These are phyloP conservation scores for Mycosphaerella arachidis DNA, from an alignment of 2,329 filamentous ascomycete species.

Conservation along the genomic window DNA sequence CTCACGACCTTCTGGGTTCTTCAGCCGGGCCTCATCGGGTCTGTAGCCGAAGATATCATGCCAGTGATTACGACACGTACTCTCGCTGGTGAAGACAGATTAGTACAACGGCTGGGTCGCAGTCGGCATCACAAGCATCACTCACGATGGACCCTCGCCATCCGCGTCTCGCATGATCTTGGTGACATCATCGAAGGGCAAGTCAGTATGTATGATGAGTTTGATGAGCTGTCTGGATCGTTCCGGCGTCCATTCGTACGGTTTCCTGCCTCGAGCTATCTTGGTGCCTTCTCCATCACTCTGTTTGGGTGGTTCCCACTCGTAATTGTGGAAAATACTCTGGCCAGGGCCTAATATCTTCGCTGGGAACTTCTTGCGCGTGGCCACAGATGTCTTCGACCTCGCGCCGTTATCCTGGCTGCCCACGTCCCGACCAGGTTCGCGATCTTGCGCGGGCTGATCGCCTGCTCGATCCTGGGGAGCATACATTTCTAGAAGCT, in stretches of 20 bases:
- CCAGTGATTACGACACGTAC: constrained; percentile 9
- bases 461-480: neutral
- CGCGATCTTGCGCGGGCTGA: neutral
- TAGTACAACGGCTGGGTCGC: neutral
- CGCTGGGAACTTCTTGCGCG: constrained; percentile 1
- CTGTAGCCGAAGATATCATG: constrained; percentile 9
- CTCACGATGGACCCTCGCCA: constrained; percentile 7
- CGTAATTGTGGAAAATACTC: constrained; percentile 8
- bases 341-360: neutral
- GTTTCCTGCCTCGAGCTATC: constrained; percentile 4
- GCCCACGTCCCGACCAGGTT: neutral
- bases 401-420: neutral
- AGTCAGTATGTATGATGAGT: constrained; percentile 10
- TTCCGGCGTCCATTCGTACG: constrained; percentile 7
- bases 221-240: constrained; percentile 8
- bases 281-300: neutral
- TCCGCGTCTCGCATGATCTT: constrained; percentile 3
- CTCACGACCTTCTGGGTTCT: constrained; percentile 4
- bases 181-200: constrained; percentile 10
- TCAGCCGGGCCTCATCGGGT: constrained; percentile 4
- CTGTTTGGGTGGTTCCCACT: neutral
- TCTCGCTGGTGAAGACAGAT: neutral
- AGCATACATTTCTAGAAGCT: neutral
- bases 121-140: neutral
- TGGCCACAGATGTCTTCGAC: neutral